Evolutionary conservation across 2,329 filamentous ascomycete genomes (phyloP).

Genomic region (Eurotiales sp.): DNA sequence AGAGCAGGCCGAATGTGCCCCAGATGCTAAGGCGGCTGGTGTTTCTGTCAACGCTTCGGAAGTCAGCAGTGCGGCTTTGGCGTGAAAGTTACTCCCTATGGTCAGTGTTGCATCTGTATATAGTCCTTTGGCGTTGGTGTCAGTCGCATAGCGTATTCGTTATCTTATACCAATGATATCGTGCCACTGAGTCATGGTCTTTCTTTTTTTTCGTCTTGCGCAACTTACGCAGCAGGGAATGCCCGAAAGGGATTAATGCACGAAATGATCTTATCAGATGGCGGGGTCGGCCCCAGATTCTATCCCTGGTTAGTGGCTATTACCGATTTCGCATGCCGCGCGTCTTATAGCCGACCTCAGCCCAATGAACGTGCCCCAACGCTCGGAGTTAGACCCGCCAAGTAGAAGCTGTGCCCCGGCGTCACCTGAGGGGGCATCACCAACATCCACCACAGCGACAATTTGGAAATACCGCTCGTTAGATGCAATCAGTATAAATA

Average conservation of each 20-base stretch:
- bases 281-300: neutral
- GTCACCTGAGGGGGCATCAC: neutral
- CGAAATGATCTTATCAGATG: conserved; percentile 10
- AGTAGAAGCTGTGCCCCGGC: neutral
- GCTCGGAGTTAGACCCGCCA: neutral
- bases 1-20: neutral
- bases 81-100: too few species aligned
- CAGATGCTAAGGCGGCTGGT: neutral
- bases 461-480: too few species aligned
- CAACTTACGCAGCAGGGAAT: too few species aligned
- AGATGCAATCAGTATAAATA: too few species aligned
- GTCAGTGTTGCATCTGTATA: too few species aligned
- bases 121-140: too few species aligned
- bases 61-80: neutral
- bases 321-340: neutral
- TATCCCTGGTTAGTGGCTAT: too few species aligned
- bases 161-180: too few species aligned
- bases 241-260: too few species aligned
- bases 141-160: too few species aligned
- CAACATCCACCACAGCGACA: neutral
- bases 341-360: neutral
- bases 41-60: neutral
- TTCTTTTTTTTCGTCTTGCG: too few species aligned
- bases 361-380: neutral
- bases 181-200: too few species aligned